A percentile compares a stretch with the other conserved stretches of the same genome.
phyloP scores from a whole-genome alignment of 805 yeast species.

The Candida ascalaphidarum region DNA sequence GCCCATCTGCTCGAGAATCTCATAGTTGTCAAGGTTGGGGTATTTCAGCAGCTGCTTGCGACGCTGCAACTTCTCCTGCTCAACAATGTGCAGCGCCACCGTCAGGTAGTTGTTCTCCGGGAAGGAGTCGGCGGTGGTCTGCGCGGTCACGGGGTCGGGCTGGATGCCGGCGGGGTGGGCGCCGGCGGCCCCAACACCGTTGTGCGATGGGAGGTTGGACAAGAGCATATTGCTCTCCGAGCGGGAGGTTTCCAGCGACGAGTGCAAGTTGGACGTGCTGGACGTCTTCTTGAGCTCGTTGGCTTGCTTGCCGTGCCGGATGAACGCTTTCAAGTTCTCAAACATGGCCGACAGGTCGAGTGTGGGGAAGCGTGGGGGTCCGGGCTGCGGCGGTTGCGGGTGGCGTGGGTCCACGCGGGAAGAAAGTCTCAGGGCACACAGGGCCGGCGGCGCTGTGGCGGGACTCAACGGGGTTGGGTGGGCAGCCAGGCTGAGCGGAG shows the following conservation, averaged over 20 bases:
- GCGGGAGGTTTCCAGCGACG: not conserved
- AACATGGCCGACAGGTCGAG: conserved; percentile 9
- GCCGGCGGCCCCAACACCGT: no score
- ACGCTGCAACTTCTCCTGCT: conserved; percentile 21
- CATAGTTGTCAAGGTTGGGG: conserved; percentile 34
- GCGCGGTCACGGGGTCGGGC: no score
- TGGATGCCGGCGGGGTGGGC: no score
- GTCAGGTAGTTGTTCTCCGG: no score
- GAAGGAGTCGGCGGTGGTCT: conserved; percentile 2
- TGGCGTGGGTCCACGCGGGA: no score
- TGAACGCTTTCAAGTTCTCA: conserved; percentile 49
- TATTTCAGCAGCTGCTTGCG: conserved; percentile 15
- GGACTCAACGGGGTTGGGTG: no score
- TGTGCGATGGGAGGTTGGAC: no score
- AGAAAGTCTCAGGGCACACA: no score
- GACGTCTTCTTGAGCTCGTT: conserved; percentile 15
- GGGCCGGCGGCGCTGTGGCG: no score
- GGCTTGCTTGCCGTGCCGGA: conserved; percentile 59
- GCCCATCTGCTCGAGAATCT: conserved; percentile 48
- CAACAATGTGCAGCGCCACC: conserved; percentile 26
- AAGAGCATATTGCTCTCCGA: no score
- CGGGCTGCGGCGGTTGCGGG: no score
- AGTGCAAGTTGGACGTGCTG: conserved; percentile 1
- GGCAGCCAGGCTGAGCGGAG: no score
- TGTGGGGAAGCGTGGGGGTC: not conserved